Evolutionary conservation across 257 asterid species (phyloP).

Genomic region (Solanum paucissectum): DNA sequence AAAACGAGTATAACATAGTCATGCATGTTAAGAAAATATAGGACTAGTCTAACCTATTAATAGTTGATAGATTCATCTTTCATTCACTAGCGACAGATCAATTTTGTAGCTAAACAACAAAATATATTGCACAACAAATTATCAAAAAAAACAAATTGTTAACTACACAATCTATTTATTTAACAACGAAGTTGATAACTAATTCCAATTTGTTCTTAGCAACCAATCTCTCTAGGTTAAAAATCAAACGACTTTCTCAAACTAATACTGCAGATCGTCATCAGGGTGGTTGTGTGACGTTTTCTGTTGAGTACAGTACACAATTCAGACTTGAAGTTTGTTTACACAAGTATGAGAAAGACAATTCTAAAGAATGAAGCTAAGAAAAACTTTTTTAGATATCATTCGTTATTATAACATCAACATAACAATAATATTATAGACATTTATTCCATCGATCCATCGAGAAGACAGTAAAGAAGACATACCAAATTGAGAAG

Average conservation of each 20-base stretch:
- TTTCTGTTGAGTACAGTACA: not conserved
- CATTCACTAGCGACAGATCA: not conserved
- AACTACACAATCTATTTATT: not conserved
- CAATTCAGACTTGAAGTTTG: too few species aligned
- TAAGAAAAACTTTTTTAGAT: not conserved
- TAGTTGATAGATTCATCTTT: not conserved
- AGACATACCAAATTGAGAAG: slow-evolving; percentile 30
- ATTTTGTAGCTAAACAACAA: not conserved
- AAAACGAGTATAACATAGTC: not conserved
- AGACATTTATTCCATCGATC: too few species aligned
- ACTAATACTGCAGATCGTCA: not conserved
- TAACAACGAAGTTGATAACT: not conserved
- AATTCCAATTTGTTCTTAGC: not conserved
- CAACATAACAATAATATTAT: not conserved
- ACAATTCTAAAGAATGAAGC: not conserved
- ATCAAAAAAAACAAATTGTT: not conserved
- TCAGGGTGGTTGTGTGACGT: not conserved
- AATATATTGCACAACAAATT: too few species aligned
- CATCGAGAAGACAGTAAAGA: not conserved
- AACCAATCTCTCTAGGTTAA: not conserved
- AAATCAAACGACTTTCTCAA: not conserved
- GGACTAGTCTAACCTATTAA: not conserved
- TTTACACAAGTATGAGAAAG: not conserved
- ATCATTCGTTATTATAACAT: too few species aligned
- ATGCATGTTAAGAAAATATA: not conserved